Conservation (phyloP, 768 basidiomycete species). For the Phaffia tasmanica region DNA sequence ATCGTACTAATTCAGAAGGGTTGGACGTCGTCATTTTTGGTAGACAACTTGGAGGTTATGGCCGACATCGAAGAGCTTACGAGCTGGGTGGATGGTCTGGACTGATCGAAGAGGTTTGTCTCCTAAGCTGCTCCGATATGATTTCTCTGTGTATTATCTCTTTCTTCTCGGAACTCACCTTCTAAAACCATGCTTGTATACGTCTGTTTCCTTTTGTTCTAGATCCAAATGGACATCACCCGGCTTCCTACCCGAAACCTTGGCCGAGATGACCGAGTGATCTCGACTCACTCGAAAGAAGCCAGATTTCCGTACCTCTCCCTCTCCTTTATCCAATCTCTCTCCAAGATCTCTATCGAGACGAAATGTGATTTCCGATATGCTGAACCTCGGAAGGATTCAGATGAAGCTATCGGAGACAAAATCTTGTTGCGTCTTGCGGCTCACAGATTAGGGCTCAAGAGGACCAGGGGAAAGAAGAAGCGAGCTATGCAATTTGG, state of each 20-base stretch:
- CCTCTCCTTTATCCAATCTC: slow-evolving; percentile 60
- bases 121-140: neutral
- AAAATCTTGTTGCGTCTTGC: slow-evolving; percentile 72
- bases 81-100: slow-evolving; percentile 57
- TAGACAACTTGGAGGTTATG: slow-evolving; percentile 76
- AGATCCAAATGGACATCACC: slow-evolving; percentile 83
- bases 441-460: slow-evolving; percentile 59
- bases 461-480: slow-evolving; percentile 69
- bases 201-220: slow-evolving; percentile 17
- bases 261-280: slow-evolving; percentile 85
- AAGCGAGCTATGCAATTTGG: slow-evolving; percentile 95
- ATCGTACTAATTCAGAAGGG: too few species aligned
- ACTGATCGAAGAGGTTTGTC: slow-evolving; percentile 63
- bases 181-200: neutral
- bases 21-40: neutral
- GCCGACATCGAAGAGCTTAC: slow-evolving; percentile 72
- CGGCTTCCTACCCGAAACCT: slow-evolving; percentile 81
- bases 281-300: slow-evolving; percentile 85
- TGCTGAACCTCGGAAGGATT: slow-evolving; percentile 36
- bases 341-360: slow-evolving; percentile 68
- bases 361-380: slow-evolving; percentile 67
- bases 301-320: slow-evolving; percentile 84
- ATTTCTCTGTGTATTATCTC: neutral
- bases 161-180: neutral
- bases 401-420: slow-evolving; percentile 59